Evolutionary conservation across 176 grass and related monocot species (phyloP), one percentile per base, ranked within the genome.

Genomic region (Otatea glauca): DNA sequence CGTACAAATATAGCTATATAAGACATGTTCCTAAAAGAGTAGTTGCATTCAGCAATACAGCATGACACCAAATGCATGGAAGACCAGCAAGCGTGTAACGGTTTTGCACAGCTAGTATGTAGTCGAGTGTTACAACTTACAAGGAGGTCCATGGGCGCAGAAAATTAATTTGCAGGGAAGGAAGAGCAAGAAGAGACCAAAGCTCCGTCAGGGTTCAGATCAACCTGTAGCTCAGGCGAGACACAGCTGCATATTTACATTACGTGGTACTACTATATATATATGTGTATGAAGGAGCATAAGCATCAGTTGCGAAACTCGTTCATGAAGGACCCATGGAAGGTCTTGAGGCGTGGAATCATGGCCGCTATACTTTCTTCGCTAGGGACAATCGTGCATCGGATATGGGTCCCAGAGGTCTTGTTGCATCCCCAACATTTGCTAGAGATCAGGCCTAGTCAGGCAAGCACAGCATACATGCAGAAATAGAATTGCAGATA

Each of bases 241-340:
- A 48, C 11, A 18, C 0, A 51, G 7, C 72, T 83, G 35, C 50
- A 27, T 3, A 23, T 51, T 6, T 25, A 51, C 21, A 21, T 59
- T 38, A 0, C 51, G 51, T 20, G 51, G 56, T 23, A 60, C 56
- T 10, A 60, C 20, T 1, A 29, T 10, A 59, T 9, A 23, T 44
- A 6, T 70, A 23, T 8, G 9, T 44, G 39, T 42, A 70, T 6
- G 10, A 44, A 29, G 27, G 50, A 60, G 17, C 34, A 38, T 74
- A 38, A 55, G n/a, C 39, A 49, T 4, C 74, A 67, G 17, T 77
- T 51, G 12, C 84, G 83, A 65, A 87, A 94, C 84, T 91, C 81
- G 2, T 87, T 66, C 92, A 94, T 97, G 86, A 97, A 97, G 5
- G 83, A 76, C 67, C 92, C 83, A 68, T 97, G 92, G 88, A 97